These are phyloP conservation scores for Arctostaphylos glauca DNA, from an alignment of 148 eudicot species.

Conservation along the genomic window DNA sequence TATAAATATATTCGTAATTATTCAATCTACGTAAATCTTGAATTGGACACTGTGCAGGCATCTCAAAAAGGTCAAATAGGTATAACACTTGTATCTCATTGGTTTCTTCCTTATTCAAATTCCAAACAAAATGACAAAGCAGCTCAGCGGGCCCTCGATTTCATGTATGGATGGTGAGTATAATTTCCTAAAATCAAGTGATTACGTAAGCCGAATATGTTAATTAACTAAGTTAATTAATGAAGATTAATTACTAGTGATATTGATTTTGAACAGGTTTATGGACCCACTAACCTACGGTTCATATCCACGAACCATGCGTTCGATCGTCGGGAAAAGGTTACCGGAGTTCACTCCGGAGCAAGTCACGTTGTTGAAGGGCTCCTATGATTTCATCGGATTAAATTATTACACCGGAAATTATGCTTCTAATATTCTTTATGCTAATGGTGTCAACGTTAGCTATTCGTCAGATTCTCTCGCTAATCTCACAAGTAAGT, in stretches of 20 bases:
- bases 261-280: background rate
- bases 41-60: background rate
- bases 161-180: slow-evolving; percentile 15
- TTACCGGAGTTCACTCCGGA: background rate
- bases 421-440: slow-evolving; percentile 35
- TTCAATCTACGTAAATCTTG: too few relatives aligned
- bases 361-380: background rate
- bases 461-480: slow-evolving; percentile 43
- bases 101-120: background rate
- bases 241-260: too few relatives aligned
- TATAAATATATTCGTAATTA: too few relatives aligned
- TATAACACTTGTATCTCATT: background rate
- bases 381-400: slow-evolving; percentile 8
- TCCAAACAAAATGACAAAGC: background rate
- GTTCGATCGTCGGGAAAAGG: background rate
- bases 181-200: background rate
- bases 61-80: slow-evolving; percentile 16
- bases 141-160: slow-evolving; percentile 14
- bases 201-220: too few relatives aligned
- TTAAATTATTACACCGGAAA: background rate
- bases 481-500: slow-evolving; percentile 37
- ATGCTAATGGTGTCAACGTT: slow-evolving; percentile 21
- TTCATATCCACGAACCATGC: background rate
- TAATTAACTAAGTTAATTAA: too few relatives aligned
- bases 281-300: background rate